phyloP scores from a whole-genome alignment of 257 asterid species.

The Craterostigma plantagineum region DNA sequence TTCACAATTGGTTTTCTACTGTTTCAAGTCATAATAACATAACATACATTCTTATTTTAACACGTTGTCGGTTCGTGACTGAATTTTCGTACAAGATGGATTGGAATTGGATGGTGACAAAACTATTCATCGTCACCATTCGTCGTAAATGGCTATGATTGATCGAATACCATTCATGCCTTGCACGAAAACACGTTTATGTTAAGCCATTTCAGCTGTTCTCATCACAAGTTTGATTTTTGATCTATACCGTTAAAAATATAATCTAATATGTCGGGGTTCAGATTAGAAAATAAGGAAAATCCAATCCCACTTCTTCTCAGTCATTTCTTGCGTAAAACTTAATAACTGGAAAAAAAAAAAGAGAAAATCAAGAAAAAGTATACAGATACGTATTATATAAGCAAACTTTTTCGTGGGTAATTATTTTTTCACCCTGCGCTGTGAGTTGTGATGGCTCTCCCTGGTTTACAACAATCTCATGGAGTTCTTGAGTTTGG shows the following conservation, averaged over 20 bases:
- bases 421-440: neutral
- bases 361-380: neutral
- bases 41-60: no score
- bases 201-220: no score
- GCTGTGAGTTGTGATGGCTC: neutral
- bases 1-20: neutral
- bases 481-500: neutral
- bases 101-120: neutral
- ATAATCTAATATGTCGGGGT: no score
- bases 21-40: neutral
- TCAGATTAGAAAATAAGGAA: no score
- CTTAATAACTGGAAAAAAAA: no score
- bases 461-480: neutral
- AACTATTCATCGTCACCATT: neutral
- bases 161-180: no score
- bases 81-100: neutral
- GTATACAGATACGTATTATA: no score
- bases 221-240: neutral
- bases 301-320: no score
- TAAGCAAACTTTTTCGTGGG: neutral
- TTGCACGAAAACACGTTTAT: no score
- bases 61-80: neutral
- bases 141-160: no score
- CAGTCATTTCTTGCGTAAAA: slow-evolving; percentile 1
- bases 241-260: neutral